Conservation (phyloP, 1,139 yeast species). For the Arxiozyma slooffiae region DNA sequence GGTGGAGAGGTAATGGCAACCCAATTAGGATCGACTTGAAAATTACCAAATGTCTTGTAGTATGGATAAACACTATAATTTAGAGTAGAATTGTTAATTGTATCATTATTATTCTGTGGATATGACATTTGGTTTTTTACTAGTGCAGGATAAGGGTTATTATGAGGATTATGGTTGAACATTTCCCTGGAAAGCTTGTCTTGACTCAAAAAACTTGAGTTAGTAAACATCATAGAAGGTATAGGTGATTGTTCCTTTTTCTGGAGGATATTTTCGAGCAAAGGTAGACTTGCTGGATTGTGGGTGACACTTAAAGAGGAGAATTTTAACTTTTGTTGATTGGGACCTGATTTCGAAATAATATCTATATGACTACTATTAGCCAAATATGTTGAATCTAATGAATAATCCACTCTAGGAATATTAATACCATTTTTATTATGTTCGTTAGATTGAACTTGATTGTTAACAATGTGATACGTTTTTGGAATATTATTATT, state of each 20-base stretch:
- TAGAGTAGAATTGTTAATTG: neutral
- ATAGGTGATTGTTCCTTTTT: no score
- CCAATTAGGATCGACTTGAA: neutral
- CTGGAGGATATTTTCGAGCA: no score
- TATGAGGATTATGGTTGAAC: neutral
- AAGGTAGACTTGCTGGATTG: no score
- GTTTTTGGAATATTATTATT: neutral
- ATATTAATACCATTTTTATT: neutral
- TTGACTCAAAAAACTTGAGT: neutral
- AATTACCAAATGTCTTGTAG: no score
- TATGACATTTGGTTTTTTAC: no score
- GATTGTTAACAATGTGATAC: neutral
- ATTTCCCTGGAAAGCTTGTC: neutral
- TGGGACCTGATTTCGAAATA: neutral
- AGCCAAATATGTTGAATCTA: neutral
- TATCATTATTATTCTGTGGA: neutral
- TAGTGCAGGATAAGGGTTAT: neutral
- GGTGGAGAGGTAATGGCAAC: neutral
- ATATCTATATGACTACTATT: neutral
- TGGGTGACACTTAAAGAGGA: neutral
- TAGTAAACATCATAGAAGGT: no score
- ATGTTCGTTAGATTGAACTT: neutral
- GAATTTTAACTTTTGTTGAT: neutral
- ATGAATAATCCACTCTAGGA: neutral
- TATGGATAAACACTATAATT: neutral